Percentiles rank a stretch among this genome's conserved stretches.
phyloP scores from a whole-genome alignment of 225 moss, liverwort and hornwort species.

The Antitrichia curtipendula region DNA sequence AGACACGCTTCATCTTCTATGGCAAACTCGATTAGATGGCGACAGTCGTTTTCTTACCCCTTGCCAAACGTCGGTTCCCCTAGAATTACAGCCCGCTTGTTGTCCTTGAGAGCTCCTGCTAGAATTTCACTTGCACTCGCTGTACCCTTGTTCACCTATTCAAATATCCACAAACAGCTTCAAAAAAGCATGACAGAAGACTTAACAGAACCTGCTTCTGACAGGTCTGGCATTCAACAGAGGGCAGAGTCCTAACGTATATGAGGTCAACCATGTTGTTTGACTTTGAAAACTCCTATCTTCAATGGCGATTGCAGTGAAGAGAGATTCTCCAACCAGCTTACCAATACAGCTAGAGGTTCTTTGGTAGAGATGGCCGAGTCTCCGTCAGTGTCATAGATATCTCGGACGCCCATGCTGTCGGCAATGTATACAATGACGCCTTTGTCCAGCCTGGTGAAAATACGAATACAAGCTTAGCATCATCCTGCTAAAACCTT shows the following conservation, averaged over 20 bases:
- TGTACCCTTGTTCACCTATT: conserved; percentile 96
- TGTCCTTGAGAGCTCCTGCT: conserved; percentile 96
- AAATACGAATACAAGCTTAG: neutral
- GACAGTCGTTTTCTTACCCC: conserved; percentile 44
- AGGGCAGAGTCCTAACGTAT: neutral
- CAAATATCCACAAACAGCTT: neutral
- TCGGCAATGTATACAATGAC: conserved; percentile 98
- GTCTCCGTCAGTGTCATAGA: conserved; percentile 86
- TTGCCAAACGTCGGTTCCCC: conserved; percentile 97
- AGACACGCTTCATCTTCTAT: neutral
- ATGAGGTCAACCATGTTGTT: neutral
- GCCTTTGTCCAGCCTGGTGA: conserved; percentile 78
- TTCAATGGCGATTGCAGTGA: neutral
- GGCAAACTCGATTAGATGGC: neutral
- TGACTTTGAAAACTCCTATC: neutral
- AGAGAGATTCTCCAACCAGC: neutral
- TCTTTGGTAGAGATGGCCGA: conserved; percentile 79
- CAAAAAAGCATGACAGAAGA: neutral
- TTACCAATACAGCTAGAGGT: conserved; percentile 84
- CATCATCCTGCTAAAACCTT: neutral
- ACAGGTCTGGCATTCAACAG: neutral
- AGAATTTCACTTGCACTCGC: conserved; percentile 99
- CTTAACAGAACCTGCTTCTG: neutral
- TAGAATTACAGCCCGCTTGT: conserved; percentile 78
- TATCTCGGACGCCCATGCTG: conserved; percentile 93